phyloP scores from a whole-genome alignment of 257 asterid genomes.

The Lithospermum erythrorhizon region DNA sequence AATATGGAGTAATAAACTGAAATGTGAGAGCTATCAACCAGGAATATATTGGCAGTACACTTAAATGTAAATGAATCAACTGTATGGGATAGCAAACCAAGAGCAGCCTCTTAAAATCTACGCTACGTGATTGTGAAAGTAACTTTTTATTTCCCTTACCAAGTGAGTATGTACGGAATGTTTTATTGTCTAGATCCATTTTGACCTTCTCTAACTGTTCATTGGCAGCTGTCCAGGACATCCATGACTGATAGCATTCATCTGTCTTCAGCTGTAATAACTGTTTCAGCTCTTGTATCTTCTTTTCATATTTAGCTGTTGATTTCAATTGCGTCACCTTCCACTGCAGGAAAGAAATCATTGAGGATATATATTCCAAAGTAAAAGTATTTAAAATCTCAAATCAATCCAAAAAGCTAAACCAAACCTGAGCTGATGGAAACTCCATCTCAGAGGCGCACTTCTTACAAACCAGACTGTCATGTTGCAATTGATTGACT shows the following conservation, averaged over 20 bases:
- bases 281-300: constrained; percentile 59
- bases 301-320: constrained; percentile 68
- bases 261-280: constrained; percentile 68
- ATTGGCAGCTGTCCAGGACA: constrained; percentile 77
- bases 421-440: constrained; percentile 70
- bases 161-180: constrained; percentile 58
- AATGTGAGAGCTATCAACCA: no score
- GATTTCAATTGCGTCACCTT: constrained; percentile 39
- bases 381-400: neutral
- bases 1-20: no score
- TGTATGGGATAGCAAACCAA: no score
- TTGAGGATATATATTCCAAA: neutral
- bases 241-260: constrained; percentile 96
- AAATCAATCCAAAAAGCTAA: neutral
- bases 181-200: constrained; percentile 88
- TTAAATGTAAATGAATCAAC: no score
- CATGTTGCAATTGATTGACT: constrained; percentile 35
- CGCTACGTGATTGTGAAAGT: no score
- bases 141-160: constrained; percentile 9
- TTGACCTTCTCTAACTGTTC: constrained; percentile 73
- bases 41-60: no score
- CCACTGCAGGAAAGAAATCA: constrained; percentile 31
- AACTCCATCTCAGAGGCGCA: constrained; percentile 59
- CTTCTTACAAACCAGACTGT: constrained; percentile 46
- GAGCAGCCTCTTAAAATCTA: no score